Conservation (phyloP, 352 stramenopile species). For the Achlya hypogyna region DNA sequence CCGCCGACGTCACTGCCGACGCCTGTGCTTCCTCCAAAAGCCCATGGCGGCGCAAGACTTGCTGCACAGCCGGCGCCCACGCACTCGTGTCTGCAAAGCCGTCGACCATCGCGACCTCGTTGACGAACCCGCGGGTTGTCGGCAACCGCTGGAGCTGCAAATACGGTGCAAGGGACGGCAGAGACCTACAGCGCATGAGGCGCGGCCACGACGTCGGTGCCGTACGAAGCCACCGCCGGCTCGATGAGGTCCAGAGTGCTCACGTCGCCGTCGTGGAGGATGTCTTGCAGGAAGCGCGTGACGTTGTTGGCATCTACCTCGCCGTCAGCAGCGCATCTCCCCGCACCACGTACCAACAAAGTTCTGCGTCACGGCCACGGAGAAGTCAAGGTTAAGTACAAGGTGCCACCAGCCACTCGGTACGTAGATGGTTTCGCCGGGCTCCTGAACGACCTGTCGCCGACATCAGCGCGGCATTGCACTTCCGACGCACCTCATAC, state of each 20-base stretch:
- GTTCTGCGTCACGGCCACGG: constrained; percentile 95
- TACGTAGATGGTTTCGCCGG: constrained; percentile 95
- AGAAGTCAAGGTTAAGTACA: constrained; percentile 93
- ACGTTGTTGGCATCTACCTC: constrained; percentile 62
- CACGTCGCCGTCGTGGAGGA: constrained; percentile 53
- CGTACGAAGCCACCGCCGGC: constrained; percentile 28
- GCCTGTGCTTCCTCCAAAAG: not conserved
- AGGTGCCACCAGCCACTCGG: constrained; percentile 96
- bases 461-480: constrained; percentile 87
- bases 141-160: constrained; percentile 7
- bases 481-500: constrained; percentile 74
- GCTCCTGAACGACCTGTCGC: constrained; percentile 86
- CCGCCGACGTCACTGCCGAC: constrained; percentile 27
- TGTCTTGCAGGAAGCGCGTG: constrained; percentile 57
- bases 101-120: constrained; percentile 5
- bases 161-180: not conserved
- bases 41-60: not conserved
- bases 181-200: not conserved
- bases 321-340: not conserved
- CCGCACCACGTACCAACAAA: constrained; percentile 38
- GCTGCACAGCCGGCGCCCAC: constrained; percentile 1
- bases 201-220: not conserved
- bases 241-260: constrained; percentile 48
- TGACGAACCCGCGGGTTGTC: not conserved
- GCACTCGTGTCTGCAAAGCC: constrained; percentile 1